Percentiles rank a stretch among this genome's conserved stretches.
These are phyloP conservation scores for Nephelium lappaceum DNA, from an alignment of 345 rosid species.

Conservation along the genomic window DNA sequence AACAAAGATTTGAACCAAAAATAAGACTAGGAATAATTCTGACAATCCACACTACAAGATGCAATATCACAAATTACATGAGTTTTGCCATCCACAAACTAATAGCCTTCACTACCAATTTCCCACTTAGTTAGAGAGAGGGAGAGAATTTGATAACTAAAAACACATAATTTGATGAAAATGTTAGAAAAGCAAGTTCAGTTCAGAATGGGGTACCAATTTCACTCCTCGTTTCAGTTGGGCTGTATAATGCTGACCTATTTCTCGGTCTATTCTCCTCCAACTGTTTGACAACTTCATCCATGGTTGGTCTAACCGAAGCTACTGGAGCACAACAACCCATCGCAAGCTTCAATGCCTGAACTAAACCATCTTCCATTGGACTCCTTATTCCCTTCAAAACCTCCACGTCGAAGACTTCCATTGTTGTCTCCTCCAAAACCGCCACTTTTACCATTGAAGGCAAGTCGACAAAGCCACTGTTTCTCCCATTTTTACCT, in stretches of 20 bases:
- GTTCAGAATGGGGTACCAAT: slow-evolving; percentile 78
- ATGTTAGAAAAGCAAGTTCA: slow-evolving; percentile 25
- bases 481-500: slow-evolving; percentile 66
- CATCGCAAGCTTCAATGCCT: slow-evolving; percentile 96
- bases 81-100: neutral
- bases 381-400: slow-evolving; percentile 88
- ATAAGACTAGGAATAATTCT: neutral
- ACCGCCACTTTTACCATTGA: slow-evolving; percentile 92
- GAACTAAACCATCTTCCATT: slow-evolving; percentile 96
- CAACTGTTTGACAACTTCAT: slow-evolving; percentile 93
- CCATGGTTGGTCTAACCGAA: slow-evolving; percentile 89
- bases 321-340: slow-evolving; percentile 98
- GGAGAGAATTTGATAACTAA: slow-evolving; percentile 14
- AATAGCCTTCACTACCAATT: slow-evolving; percentile 16
- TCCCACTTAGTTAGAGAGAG: slow-evolving; percentile 18
- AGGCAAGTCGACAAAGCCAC: slow-evolving; percentile 75
- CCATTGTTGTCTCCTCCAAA: slow-evolving; percentile 95
- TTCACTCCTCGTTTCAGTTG: slow-evolving; percentile 84
- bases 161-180: slow-evolving; percentile 19
- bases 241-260: slow-evolving; percentile 93
- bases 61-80: slow-evolving; percentile 16
- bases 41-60: slow-evolving; percentile 19
- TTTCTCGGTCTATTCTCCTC: slow-evolving; percentile 98
- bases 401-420: slow-evolving; percentile 84
- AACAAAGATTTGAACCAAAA: neutral